Evolutionary conservation across 306 rosid genomes (phyloP), one percentile per base, ranked within the genome.

Genomic region (apple (Malus domestica)): DNA sequence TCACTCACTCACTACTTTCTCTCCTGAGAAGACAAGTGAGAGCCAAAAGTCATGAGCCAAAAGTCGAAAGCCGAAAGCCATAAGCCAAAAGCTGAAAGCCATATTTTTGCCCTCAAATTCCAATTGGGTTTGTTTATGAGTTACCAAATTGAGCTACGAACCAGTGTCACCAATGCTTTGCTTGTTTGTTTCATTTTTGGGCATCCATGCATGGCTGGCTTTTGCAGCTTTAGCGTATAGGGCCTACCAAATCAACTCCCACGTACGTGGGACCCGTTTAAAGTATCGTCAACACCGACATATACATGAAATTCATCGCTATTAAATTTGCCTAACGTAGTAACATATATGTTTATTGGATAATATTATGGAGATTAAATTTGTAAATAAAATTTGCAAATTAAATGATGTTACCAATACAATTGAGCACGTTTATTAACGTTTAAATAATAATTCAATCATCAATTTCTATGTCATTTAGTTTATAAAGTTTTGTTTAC

Each of bases 141-240:
- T 73, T 49, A 23, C 80, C 76, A 79, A 68, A 80, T 63, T 30
- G 83, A 77, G 84, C 25, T 74, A 78, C 67, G 68, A 52, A 78
- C 70, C 83, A 8, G 32, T 74, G 80, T 78, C 81, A 83, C 72
- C 88, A 72, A 72, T 60, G 73, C 71, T 63, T 45, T 57, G 78
- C 74, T 65, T 67, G 82, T 79, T 83, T 76, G 86, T 80, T 82
- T 80, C 76, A 19, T 79, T 69, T 86, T 54, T 27, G 70, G 61
- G 73, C 69, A 63, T 71, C 69, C 69, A 78, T 33, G 40, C 69
- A 78, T 33, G 33, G 71, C 72, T 80, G 82, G 49, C 72, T 62
- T 57, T 62, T 49, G 72, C 27, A 75, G 64, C 40, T 5, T 22
- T 57, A 46, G 35, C 55, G 45, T 42, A 16, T 75, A 30, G 72